Evolutionary conservation across 306 rosid species (phyloP), one percentile per base, ranked within the genome.

Genomic region (Vicia sativa): DNA sequence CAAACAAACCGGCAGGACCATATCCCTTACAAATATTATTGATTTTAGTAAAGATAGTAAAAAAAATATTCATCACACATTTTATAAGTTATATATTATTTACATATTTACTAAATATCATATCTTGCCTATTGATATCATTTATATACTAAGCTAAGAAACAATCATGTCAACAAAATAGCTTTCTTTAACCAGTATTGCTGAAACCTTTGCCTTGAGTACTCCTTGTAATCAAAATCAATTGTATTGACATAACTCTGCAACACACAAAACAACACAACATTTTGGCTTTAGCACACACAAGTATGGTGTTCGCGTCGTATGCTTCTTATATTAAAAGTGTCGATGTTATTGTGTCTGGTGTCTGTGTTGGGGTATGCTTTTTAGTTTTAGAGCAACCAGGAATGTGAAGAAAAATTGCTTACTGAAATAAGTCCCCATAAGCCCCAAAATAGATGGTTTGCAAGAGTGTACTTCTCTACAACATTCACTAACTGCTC

Each of bases 371-470:
- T 6, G 37, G 34, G 1, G 2, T 34, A 34, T 34, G 38, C 38
- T 34, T 34, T 34, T 6, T 34, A 34, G n/a, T 21, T 56, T 29
- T 18, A 25, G n/a, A 41, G 11, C 35, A 62, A 14, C n/a, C n/a
- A 50, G 4, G 9, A 46, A 56, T 28, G 11, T 34, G 10, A 29
- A 58, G 2, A 57, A 1, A 25, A 60, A 60, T 19, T 54, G 6
- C 72, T 80, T 76, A 93, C 99, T 18, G 99, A 93, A 53, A 90
- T 93, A 41, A 90, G 80, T 58, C 96, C 99, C 99, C 99, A 93
- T 68, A 93, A 76, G 45, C 97, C 95, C 99, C 99, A 93, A 38
- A 88, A 81, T 9, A 93, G 69, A 83, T 93, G 99, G 79, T 79
- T 93, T 63, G 92, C 91, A 48, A 87, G 78, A 54, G 95, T 83